A percentile compares a stretch with the other conserved stretches of the same genome.
phyloP scores from a whole-genome alignment of 164 flowering plant genomes.

The Vitis cinerea region DNA sequence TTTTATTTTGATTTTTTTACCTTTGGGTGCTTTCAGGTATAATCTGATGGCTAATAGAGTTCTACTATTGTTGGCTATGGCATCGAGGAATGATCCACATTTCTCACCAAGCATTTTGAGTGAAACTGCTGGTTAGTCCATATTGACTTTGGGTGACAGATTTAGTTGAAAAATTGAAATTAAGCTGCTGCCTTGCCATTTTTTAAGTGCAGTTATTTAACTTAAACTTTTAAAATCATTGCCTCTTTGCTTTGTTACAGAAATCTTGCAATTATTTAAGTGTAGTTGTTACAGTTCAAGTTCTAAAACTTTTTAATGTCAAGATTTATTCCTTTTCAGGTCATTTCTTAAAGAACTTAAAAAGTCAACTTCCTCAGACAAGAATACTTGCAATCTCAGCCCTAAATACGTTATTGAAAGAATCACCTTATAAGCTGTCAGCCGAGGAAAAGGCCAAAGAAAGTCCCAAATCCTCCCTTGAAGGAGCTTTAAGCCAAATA shows the following conservation, averaged over 20 bases:
- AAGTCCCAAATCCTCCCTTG: slow-evolving; percentile 62
- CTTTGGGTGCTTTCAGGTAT: slow-evolving; percentile 48
- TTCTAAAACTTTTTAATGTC: slow-evolving; percentile 7
- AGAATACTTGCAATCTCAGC: slow-evolving; percentile 97
- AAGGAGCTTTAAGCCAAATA: slow-evolving; percentile 64
- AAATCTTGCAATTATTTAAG: slow-evolving; percentile 2
- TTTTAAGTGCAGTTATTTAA: no score
- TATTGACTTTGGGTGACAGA: slow-evolving; percentile 5
- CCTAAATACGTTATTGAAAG: slow-evolving; percentile 75
- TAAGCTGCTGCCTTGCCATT: no score
- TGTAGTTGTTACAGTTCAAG: neutral
- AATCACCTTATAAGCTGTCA: slow-evolving; percentile 74
- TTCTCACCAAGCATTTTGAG: slow-evolving; percentile 54
- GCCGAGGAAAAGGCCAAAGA: slow-evolving; percentile 30
- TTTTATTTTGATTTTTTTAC: slow-evolving; percentile 7
- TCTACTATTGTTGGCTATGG: slow-evolving; percentile 81
- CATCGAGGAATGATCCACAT: slow-evolving; percentile 66
- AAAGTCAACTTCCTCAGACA: slow-evolving; percentile 95
- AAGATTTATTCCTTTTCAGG: slow-evolving; percentile 44
- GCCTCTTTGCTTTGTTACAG: neutral
- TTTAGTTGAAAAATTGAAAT: neutral
- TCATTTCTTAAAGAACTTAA: slow-evolving; percentile 84
- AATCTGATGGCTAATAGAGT: slow-evolving; percentile 97
- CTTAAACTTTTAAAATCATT: neutral
- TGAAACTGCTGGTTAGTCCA: slow-evolving; percentile 80